phyloP scores from a whole-genome alignment of 1,139 yeast genomes.

The Taphrina sp. region DNA sequence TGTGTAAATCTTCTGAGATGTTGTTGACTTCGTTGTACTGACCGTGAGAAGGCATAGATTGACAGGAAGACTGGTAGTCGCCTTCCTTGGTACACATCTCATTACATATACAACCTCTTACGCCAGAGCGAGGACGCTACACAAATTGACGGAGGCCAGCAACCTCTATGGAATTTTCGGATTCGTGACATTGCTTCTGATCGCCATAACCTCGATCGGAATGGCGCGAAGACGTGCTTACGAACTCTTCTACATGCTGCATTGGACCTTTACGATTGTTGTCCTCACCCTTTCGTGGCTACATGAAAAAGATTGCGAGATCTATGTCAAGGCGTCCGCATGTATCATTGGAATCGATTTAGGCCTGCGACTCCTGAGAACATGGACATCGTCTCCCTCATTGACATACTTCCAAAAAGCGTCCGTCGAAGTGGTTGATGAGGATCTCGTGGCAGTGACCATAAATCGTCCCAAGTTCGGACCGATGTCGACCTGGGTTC shows the following conservation, averaged over 20 bases:
- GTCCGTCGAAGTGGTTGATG: neutral
- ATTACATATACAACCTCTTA: slow-evolving; percentile 36
- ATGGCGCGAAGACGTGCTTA: slow-evolving; percentile 36
- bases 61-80: slow-evolving; percentile 56
- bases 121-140: slow-evolving; percentile 30
- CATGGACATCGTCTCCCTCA: neutral
- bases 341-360: slow-evolving; percentile 34
- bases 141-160: slow-evolving; percentile 33
- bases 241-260: slow-evolving; percentile 38
- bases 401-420: neutral
- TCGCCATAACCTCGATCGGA: slow-evolving; percentile 34
- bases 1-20: slow-evolving; percentile 40
- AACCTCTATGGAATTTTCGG: slow-evolving; percentile 38
- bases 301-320: slow-evolving; percentile 35
- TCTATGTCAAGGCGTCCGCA: slow-evolving; percentile 37
- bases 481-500: slow-evolving; percentile 37
- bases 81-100: slow-evolving; percentile 48
- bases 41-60: slow-evolving; percentile 54
- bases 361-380: slow-evolving; percentile 36
- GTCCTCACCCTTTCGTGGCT: slow-evolving; percentile 36
- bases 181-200: slow-evolving; percentile 36
- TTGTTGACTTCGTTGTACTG: neutral
- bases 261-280: slow-evolving; percentile 30
- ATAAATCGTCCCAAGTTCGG: slow-evolving; percentile 24
- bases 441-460: slow-evolving; percentile 8